These are phyloP conservation scores for Syzygium oleosum DNA, from an alignment of 345 rosid genomes.

Conservation along the genomic window DNA sequence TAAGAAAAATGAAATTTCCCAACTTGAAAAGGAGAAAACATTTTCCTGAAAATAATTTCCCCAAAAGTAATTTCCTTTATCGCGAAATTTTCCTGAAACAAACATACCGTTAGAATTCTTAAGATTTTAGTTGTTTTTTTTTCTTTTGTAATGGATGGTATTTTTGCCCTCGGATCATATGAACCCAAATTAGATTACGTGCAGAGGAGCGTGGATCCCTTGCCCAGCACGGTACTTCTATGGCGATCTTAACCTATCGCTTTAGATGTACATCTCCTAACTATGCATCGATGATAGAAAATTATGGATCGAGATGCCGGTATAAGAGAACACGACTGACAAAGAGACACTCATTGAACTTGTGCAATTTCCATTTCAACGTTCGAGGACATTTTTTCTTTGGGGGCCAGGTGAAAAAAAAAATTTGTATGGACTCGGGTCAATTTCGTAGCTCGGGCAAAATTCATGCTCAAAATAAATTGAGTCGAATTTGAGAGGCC, in stretches of 20 bases:
- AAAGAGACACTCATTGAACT: background rate
- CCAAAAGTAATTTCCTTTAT: fast-evolving
- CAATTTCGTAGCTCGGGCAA: background rate
- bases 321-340: background rate
- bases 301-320: background rate
- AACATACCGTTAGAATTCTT: background rate
- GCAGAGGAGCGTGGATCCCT: background rate
- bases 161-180: background rate
- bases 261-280: background rate
- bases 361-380: background rate
- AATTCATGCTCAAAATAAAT: background rate
- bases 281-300: background rate
- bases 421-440: background rate
- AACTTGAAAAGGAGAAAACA: background rate
- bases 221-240: too few relatives aligned
- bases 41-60: background rate
- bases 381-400: background rate
- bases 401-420: background rate
- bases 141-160: background rate
- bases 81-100: background rate
- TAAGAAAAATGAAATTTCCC: background rate
- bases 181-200: background rate
- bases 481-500: background rate
- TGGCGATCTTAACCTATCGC: background rate
- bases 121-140: background rate